These are phyloP conservation scores for Spencermartinsiella ligniputridi DNA, from an alignment of 1,139 yeast species.

Conservation along the genomic window DNA sequence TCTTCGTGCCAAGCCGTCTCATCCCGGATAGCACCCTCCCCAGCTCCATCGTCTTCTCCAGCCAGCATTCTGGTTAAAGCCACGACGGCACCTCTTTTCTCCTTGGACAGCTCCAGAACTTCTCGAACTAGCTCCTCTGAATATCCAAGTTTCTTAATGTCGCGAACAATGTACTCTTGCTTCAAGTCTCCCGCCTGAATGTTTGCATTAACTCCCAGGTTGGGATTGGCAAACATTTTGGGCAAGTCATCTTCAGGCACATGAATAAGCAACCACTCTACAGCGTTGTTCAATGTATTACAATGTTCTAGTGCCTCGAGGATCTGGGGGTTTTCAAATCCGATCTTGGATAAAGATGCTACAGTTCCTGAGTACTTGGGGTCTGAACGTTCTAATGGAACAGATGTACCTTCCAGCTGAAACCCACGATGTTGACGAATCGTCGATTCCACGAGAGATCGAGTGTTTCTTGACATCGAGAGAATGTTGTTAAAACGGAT, in stretches of 20 bases:
- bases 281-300: slow-evolving; percentile 40
- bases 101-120: slow-evolving; percentile 41
- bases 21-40: slow-evolving; percentile 4
- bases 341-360: slow-evolving; percentile 41
- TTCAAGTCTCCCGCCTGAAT: slow-evolving; percentile 38
- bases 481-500: slow-evolving; percentile 28
- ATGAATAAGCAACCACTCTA: slow-evolving; percentile 83
- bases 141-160: slow-evolving; percentile 63
- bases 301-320: slow-evolving; percentile 68
- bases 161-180: slow-evolving; percentile 47
- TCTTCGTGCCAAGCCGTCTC: slow-evolving; percentile 62
- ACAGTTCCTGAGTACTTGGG: not conserved
- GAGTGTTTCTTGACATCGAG: slow-evolving; percentile 32
- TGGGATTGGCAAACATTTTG: slow-evolving; percentile 30
- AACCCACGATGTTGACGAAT: slow-evolving; percentile 30
- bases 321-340: slow-evolving; percentile 68
- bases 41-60: not conserved
- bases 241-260: slow-evolving; percentile 95
- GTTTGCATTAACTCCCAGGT: slow-evolving; percentile 32
- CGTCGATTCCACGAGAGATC: slow-evolving; percentile 29
- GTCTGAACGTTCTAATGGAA: not conserved
- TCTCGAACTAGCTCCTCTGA: slow-evolving; percentile 59
- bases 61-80: slow-evolving; percentile 34
- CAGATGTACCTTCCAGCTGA: not conserved
- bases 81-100: slow-evolving; percentile 52